Evolutionary conservation across 768 basidiomycete genomes (phyloP), one percentile per base, ranked within the genome.

Genomic region (Suillus variegatus): DNA sequence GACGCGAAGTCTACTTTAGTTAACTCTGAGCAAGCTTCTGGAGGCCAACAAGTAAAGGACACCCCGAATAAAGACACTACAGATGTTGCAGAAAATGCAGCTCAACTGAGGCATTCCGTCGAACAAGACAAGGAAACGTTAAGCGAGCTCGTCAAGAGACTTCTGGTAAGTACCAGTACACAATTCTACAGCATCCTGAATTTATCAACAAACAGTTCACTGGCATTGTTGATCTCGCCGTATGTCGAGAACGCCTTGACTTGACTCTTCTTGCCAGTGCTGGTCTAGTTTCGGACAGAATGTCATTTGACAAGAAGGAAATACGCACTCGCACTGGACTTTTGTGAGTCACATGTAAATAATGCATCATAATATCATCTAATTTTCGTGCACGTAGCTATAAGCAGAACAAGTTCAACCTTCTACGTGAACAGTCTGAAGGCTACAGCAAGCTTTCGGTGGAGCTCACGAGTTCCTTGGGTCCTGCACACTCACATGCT

Each of bases 401-500:
- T 81, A 95, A 95, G 77, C 97, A 99, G 77, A 95, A 95, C 80
- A 99, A 99, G 78, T 97, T 96, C 82, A 99, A 99, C 74, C 86
- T 99, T 46, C 86, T 98, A 18, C 91, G 97, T 44, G 97, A 99
- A 79, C 94, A 97, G 71, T 95, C 95, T 1, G 97, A 99, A 80
- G 97, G 97, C 9, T 99, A 95, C 80, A 94, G 94, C 75, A 95
- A 96, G 76, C 86, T 99, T 40, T 86, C 90, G 35, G 87, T 91
- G 12, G 94, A 99, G 72, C 81, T 99, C 46, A 88, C 88, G 13
- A 88, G 88, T 68, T 86, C 85, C 71, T 78, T 95, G 60, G 93
- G 93, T 2, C 88, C 88, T 28, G 79, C 93, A 9, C 92, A 95
- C 76, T 87, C 88, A 5, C 74, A 87, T 35, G 74, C 81, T 25